phyloP scores from a whole-genome alignment of 2,329 filamentous ascomycete species.

The Parastagonospora nodorum region DNA sequence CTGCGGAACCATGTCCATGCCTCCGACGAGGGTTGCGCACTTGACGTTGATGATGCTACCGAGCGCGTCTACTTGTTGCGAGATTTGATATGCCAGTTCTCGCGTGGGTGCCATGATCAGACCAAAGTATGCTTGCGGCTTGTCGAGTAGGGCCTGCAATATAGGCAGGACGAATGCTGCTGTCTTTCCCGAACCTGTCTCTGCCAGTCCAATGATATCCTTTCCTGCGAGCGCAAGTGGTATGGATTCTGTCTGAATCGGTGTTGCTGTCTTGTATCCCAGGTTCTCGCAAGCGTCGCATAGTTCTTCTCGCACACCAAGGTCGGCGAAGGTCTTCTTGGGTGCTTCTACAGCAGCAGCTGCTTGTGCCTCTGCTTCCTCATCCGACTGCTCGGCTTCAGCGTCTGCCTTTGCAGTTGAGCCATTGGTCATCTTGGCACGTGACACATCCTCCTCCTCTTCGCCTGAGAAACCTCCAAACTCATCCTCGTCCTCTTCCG shows the following conservation, averaged over 20 bases:
- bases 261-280: conserved; percentile 83
- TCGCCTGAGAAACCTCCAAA: conserved; percentile 3
- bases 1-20: conserved; percentile 94
- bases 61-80: conserved; percentile 83
- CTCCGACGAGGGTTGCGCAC: conserved; percentile 85
- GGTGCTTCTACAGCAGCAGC: conserved; percentile 34
- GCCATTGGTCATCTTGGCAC: not conserved
- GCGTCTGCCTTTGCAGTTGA: not conserved
- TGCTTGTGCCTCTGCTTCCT: not conserved
- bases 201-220: conserved; percentile 90
- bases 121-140: conserved; percentile 84
- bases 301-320: conserved; percentile 82
- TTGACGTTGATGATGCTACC: conserved; percentile 87
- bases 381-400: not conserved
- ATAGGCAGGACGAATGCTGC: conserved; percentile 94
- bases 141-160: conserved; percentile 84
- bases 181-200: conserved; percentile 96
- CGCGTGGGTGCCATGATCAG: conserved; percentile 90
- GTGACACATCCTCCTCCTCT: not conserved
- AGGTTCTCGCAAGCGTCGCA: conserved; percentile 86
- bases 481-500: conserved; percentile 33
- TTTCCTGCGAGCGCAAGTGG: conserved; percentile 77
- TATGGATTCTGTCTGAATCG: conserved; percentile 86
- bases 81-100: conserved; percentile 91
- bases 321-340: conserved; percentile 69